Base-by-base conservation (phyloP, 2,329 filamentous ascomycete genomes). In the Pseudohalonectria lignicola region DNA sequence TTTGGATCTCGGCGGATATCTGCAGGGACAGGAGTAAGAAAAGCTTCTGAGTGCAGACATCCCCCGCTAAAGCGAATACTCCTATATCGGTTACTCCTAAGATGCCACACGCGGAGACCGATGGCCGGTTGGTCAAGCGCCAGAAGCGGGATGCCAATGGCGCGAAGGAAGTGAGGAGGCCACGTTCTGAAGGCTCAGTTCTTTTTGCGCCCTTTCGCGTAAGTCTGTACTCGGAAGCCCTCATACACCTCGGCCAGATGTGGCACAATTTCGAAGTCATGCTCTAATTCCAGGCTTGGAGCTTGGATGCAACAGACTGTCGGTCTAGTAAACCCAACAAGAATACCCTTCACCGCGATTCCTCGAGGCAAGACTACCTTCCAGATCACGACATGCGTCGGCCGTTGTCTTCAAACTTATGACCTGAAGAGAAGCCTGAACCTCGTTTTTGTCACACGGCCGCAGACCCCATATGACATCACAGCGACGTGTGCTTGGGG, bases 131-230 rank as follows among this genome's bases (percentile, higher is more conserved):
- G 48, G 70, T 71, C 42, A 95, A 95, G 67, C 79, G 87, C 46
- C 83, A 86, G 60, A 87, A 82, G 63, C 63, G 77, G 41, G 61
- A 65, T 44, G 60, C 67, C 43, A 52, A 53, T 41, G 50, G 56
- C 40, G 28, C 36, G 13, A 15, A 25, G 23, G 15, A 16, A 19
- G 20, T 16, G 19, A 16, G n/a, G 16, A 28, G 23, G 10, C 18
- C 36, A 13, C 8, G 8, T 7, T 59, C 46, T 43, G 63, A 64
- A 51, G 71, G 73, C 40, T 93, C 88, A 10, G 76, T 78, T 54
- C 86, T 96, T 48, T 96, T 98, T 67, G 84, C 88, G 50, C 90
- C 92, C 2, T 96, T 90, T 63, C 70, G 92, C 59, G 87, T 93
- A 78, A 47, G 79, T 60, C 31, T 34, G 20, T n/a, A n/a, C n/a